phyloP scores from a whole-genome alignment of 225 moss, liverwort and hornwort genomes.

The Physcomitrellopsis africana region DNA sequence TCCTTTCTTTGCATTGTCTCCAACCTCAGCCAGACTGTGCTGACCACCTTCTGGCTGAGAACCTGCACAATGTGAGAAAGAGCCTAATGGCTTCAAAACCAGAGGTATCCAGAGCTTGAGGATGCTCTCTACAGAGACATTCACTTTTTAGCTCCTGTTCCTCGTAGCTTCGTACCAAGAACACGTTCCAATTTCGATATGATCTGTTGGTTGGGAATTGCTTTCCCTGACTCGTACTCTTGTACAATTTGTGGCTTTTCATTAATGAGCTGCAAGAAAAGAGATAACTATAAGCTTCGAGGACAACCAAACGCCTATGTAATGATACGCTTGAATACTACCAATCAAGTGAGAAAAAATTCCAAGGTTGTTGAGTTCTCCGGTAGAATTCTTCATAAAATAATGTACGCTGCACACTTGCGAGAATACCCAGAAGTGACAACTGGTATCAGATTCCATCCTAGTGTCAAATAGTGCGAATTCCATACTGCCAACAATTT shows the following conservation, averaged over 20 bases:
- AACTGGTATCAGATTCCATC: too few relatives aligned
- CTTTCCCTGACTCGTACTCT: conserved; percentile 79
- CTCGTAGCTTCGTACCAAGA: conserved; percentile 71
- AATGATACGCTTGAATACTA: background rate
- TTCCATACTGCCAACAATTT: background rate
- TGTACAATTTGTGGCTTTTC: conserved; percentile 78
- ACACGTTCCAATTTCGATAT: conserved; percentile 75
- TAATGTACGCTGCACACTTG: background rate
- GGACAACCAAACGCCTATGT: background rate
- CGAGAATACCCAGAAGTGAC: too few relatives aligned
- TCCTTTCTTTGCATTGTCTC: conserved; percentile 14
- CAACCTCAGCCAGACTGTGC: conserved; percentile 17
- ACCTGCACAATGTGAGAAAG: conserved; percentile 6
- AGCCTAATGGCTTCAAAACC: conserved; percentile 26
- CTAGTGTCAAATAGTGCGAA: background rate
- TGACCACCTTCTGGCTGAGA: conserved; percentile 16
- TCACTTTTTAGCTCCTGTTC: conserved; percentile 54
- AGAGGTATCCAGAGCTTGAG: conserved; percentile 21
- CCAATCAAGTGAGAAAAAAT: conserved; percentile 6
- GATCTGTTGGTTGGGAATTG: conserved; percentile 83
- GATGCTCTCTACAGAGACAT: conserved; percentile 13
- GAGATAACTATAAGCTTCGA: conserved; percentile 13
- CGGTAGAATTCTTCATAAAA: background rate
- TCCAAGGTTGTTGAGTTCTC: background rate
- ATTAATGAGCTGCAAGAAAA: conserved; percentile 63